These are phyloP conservation scores for Gaeumannomyces tritici DNA, from an alignment of 2,329 filamentous ascomycete species.

Conservation along the genomic window DNA sequence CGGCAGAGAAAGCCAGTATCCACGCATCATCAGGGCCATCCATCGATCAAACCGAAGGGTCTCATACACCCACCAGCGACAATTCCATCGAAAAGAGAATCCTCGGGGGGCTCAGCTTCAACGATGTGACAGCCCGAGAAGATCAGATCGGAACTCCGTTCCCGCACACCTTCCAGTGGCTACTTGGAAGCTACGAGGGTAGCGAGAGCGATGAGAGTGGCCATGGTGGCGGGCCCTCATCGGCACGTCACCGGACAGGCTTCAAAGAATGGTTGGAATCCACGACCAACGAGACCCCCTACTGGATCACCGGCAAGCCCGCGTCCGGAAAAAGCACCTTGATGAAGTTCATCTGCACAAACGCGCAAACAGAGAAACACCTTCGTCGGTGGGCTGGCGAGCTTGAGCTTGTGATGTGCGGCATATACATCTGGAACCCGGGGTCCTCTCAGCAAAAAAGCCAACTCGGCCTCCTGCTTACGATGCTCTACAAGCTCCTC, in stretches of 20 bases:
- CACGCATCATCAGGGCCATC: no score
- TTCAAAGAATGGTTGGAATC: conserved; percentile 1
- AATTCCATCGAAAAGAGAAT: neutral
- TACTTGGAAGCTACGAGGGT: neutral
- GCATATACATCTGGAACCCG: neutral
- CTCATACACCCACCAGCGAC: no score
- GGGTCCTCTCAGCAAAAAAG: neutral
- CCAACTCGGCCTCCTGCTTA: neutral
- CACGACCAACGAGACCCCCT: neutral
- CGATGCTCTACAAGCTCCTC: neutral
- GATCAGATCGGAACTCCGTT: neutral
- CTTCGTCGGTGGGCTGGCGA: neutral
- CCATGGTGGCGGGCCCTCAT: neutral
- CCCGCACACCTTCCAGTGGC: neutral
- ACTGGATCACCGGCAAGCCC: neutral
- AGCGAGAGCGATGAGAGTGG: no score
- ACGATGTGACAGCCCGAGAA: neutral
- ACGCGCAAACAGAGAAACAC: neutral
- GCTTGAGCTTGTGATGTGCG: neutral
- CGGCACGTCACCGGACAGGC: neutral
- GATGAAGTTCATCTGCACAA: conserved; percentile 1
- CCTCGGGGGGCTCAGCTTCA: neutral
- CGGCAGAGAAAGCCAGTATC: no score
- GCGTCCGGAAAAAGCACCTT: neutral
- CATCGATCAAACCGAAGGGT: no score